These are phyloP conservation scores for Saturnispora besseyi DNA, from an alignment of 805 yeast genomes.

Conservation along the genomic window DNA sequence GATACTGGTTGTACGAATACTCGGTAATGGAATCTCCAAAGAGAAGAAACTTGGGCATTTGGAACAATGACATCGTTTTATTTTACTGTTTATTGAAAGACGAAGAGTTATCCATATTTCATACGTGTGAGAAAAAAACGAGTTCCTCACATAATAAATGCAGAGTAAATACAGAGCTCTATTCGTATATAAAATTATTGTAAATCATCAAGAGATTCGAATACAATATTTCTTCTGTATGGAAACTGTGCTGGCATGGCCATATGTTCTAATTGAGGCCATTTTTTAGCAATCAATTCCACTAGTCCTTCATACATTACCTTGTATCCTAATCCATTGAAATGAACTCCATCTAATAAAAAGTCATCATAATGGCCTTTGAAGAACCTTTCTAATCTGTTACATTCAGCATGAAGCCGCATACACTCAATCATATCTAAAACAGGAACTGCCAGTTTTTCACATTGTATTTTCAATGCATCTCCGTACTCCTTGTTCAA, in stretches of 20 bases:
- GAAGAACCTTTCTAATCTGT: not conserved
- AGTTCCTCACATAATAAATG: not conserved
- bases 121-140: not conserved
- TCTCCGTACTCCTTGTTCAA: slow-evolving; percentile 41
- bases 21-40: slow-evolving; percentile 31
- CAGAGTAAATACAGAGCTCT: not conserved
- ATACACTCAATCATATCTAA: slow-evolving; percentile 24
- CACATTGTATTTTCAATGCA: slow-evolving; percentile 39
- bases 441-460: slow-evolving; percentile 41
- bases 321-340: slow-evolving; percentile 29
- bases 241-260: slow-evolving; percentile 6
- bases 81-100: not conserved
- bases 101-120: not conserved
- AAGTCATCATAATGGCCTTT: slow-evolving; percentile 12
- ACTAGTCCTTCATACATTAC: slow-evolving; percentile 28
- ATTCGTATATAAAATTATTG: not conserved
- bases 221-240: slow-evolving; percentile 6
- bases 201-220: slow-evolving; percentile 3
- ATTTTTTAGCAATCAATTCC: slow-evolving; percentile 7
- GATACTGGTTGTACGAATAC: slow-evolving; percentile 19
- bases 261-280: not conserved
- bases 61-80: not conserved
- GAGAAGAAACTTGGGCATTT: slow-evolving; percentile 18
- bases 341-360: slow-evolving; percentile 38
- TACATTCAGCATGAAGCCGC: not conserved